A percentile compares a stretch with the other conserved stretches of the same genome.
These are phyloP conservation scores for Cladobotryum protrusum DNA, from an alignment of 2,329 filamentous ascomycete genomes.

Conservation along the genomic window DNA sequence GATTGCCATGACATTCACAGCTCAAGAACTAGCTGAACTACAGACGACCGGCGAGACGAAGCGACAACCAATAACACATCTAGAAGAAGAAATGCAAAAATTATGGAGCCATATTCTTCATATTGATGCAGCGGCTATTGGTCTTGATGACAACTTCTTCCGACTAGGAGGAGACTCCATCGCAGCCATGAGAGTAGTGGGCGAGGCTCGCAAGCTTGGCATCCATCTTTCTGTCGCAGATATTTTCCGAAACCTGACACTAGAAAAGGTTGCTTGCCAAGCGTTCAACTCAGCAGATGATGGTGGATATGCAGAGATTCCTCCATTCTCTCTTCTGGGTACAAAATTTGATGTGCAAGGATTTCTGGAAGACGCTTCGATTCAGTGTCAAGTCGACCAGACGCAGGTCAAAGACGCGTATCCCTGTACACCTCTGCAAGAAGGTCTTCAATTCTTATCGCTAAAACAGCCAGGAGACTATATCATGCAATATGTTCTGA, in stretches of 20 bases:
- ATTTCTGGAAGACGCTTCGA: too few relatives aligned
- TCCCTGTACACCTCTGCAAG: conserved; percentile 31
- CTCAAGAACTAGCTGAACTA: background rate
- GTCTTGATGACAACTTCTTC: conserved; percentile 25
- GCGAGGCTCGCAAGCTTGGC: conserved; percentile 24
- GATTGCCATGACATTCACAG: background rate
- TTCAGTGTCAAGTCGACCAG: too few relatives aligned
- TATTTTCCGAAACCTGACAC: conserved; percentile 8
- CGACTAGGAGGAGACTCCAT: conserved; percentile 39
- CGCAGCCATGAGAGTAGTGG: conserved; percentile 37
- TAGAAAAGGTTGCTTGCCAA: conserved; percentile 3
- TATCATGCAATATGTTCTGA: conserved; percentile 12
- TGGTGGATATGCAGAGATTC: background rate
- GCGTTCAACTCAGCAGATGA: background rate
- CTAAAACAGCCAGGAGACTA: conserved; percentile 17
- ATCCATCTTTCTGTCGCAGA: conserved; percentile 6
- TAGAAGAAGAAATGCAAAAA: background rate
- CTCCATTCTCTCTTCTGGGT: conserved; percentile 8
- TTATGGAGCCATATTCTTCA: background rate
- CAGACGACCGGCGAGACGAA: background rate
- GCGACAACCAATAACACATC: background rate
- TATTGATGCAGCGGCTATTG: background rate
- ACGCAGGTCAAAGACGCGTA: too few relatives aligned
- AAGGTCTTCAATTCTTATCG: conserved; percentile 29
- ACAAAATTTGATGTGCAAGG: background rate